Evolutionary conservation across 2,329 filamentous ascomycete genomes (phyloP), one percentile per base, ranked within the genome.

Genomic region (Byssochlamys sp.): DNA sequence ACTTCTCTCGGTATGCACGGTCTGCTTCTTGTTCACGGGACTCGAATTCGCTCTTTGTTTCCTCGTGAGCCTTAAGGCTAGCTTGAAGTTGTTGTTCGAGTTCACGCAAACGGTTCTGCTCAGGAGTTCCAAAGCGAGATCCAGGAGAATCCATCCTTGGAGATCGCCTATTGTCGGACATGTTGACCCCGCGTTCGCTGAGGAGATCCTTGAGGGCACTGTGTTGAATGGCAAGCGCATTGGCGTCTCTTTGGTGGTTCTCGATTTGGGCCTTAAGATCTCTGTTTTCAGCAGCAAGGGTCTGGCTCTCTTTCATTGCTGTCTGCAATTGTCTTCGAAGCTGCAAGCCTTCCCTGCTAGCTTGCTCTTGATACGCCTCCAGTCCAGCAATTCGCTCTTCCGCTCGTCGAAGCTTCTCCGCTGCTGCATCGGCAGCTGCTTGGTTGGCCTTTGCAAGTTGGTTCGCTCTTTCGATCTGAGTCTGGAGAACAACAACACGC

Each of bases 301-400:
- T 80, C 70, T 96, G 91, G 12, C 87, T 85, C 58, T 99, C 92
- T 62, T 87, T 87, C 71, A 96, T 80, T 3, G 89, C 85, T 27
- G 85, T 81, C 71, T 97, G 94, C 55, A 99, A 81, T 69, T 97
- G 92, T 69, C 94, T 87, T 56, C 94, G 85, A 63, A 97, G 90
- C 35, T 86, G 84, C 56, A 99, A 85, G 53, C 91, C 91, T 73
- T 99, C 95, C 51, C 94, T 84, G 73, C 91, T 97, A 3, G 91
- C 88, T 74, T 99, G 94, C 70, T 99, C 94, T 74, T 99, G 94
- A 71, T 97, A 97, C 28, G 91, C 90, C 72, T 99, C 94, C 2
- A 99, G 81, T 5, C 94, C 94, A 4, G 94, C 95, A 71, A 99
- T 97, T 49, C 94, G 86, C 76, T 97, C 95, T 74, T 99, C 95